Base-by-base conservation (phyloP, 345 rosid species). In the Melastoma malabathricum region DNA sequence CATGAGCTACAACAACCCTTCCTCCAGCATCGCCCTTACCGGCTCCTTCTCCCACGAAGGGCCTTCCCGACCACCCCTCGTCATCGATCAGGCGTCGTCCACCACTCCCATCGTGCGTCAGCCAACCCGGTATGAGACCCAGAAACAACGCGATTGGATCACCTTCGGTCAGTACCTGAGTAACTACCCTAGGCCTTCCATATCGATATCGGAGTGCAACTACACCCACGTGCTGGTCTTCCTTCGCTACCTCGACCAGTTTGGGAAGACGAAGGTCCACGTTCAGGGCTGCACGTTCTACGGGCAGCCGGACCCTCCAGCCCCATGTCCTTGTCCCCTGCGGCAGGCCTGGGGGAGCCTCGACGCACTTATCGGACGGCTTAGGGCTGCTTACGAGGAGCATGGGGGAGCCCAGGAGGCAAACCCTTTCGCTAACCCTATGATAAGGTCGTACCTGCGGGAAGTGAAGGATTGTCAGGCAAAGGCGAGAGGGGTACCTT, bases 221-320 rank as follows among this genome's bases (percentile, higher is more conserved):
- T 55, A 84, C 0, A 72, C 69, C 54, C 79, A 83, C 15, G 87
- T 87, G 15, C 83, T 87, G 3, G 94, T 83, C 25, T 87, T 87
- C 46, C 89, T 87, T 18, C 73, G 76, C 16, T 87, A 87, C 55
- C 77, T 87, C 2, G 96, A 87, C 52, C 96, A 83, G 41, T 87
- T 87, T 8, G 96, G 96, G 8, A 87, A 87, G 68, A 87, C 96
- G 6, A 87, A 79, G 56, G 96, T 87, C 55, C 96, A 87, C 81
- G 51, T 77, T 19, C 83, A 70, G 50, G 93, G 89, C n/a, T 87
- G 96, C 34, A 75, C 54, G 44, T 68, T 51, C n/a, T 68, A 63
- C 13, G 75, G 75, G 13, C 66, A 63, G 31, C 72, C 72, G 0
- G 75, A 71, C 27, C 75, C 75, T 0, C 72, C 75, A 0, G 72